Evolutionary conservation across 1,284 basidiomycete genomes (phyloP).

Genomic region (Phellinidium pouzarii): DNA sequence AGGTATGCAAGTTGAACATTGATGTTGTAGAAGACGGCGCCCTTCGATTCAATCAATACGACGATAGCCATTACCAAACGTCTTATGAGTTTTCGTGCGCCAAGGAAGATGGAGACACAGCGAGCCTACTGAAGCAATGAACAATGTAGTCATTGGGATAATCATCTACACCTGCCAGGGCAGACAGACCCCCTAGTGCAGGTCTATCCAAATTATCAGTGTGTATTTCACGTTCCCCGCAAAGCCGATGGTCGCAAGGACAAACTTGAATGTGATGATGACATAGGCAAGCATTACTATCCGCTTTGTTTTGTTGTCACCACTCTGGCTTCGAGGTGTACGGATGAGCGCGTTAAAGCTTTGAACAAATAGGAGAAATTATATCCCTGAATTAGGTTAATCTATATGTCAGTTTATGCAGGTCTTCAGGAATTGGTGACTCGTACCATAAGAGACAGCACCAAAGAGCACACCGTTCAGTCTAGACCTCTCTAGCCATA

Average conservation of each 20-base stretch:
- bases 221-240: conserved; percentile 28
- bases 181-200: conserved; percentile 23
- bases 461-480: conserved; percentile 16
- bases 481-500: conserved; percentile 17
- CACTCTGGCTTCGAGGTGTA: neutral
- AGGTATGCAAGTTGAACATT: conserved; percentile 26
- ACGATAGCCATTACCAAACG: conserved; percentile 24
- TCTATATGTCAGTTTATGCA: neutral
- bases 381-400: conserved; percentile 1
- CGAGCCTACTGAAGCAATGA: conserved; percentile 24
- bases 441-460: conserved; percentile 16
- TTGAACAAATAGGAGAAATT: conserved; percentile 8
- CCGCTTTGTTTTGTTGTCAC: neutral
- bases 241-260: conserved; percentile 28
- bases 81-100: neutral
- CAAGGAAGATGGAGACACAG: neutral
- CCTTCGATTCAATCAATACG: conserved; percentile 23
- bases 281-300: conserved; percentile 19
- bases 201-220: conserved; percentile 31
- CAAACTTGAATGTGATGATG: conserved; percentile 28
- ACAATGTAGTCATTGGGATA: conserved; percentile 23
- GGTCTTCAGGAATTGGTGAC: neutral
- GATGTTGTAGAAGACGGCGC: conserved; percentile 25
- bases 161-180: conserved; percentile 20
- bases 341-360: neutral